phyloP scores from a whole-genome alignment of 768 basidiomycete genomes.

The Cystoderma amianthinum region DNA sequence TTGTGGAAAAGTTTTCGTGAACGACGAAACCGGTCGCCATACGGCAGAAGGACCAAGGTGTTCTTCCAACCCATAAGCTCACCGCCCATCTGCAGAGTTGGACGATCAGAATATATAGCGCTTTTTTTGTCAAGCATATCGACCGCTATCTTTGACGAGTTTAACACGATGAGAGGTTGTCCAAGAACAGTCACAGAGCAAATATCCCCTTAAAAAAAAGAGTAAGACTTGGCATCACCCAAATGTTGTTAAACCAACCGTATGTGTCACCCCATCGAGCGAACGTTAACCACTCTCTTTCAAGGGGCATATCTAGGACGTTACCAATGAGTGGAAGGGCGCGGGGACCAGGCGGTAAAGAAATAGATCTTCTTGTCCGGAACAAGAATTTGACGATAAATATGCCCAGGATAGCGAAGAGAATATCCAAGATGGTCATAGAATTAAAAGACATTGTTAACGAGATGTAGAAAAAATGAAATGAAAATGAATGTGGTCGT shows the following conservation, averaged over 20 bases:
- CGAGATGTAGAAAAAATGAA: constrained; percentile 11
- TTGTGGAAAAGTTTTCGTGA: constrained; percentile 47
- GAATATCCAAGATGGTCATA: constrained; percentile 21
- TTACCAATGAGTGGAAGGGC: constrained; percentile 51
- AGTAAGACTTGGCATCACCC: background rate
- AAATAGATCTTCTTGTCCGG: constrained; percentile 11
- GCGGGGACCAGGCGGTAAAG: constrained; percentile 45
- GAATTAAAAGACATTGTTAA: constrained; percentile 18
- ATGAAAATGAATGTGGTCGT: constrained; percentile 16
- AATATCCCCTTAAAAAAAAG: constrained; percentile 40
- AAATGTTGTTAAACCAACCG: constrained; percentile 22
- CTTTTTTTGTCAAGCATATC: constrained; percentile 66
- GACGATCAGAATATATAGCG: constrained; percentile 63
- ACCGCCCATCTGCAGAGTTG: constrained; percentile 44
- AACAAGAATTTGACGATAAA: constrained; percentile 25
- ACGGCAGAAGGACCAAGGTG: constrained; percentile 47
- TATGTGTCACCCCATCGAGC: constrained; percentile 45
- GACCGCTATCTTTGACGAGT: constrained; percentile 39
- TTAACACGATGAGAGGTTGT: constrained; percentile 51
- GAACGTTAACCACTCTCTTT: constrained; percentile 45
- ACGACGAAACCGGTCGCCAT: constrained; percentile 48
- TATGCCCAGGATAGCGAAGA: constrained; percentile 23
- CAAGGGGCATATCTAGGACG: constrained; percentile 42
- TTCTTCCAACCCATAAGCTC: constrained; percentile 55
- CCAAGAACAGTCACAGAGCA: constrained; percentile 54